These are phyloP conservation scores for Pascua sp. DNA, from an alignment of 1,284 basidiomycete species.

Conservation along the genomic window DNA sequence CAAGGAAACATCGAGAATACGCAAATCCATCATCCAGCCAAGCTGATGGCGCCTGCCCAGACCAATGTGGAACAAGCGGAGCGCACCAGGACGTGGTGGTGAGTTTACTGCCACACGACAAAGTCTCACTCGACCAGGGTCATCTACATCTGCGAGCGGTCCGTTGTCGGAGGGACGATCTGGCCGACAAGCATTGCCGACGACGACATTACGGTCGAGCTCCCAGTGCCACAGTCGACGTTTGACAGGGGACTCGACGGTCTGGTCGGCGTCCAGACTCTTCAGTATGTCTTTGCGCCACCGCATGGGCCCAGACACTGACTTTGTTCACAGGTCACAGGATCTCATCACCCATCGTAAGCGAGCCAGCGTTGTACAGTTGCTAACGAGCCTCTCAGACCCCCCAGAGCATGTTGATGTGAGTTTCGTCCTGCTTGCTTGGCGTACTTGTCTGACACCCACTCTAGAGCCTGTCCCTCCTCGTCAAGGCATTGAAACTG, in stretches of 20 bases:
- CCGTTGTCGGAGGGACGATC: constrained; percentile 1
- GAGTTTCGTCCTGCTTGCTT: too few relatives aligned
- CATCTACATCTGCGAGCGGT: constrained; percentile 29
- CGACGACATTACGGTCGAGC: constrained; percentile 40
- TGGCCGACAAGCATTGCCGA: constrained; percentile 20
- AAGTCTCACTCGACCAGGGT: constrained; percentile 19
- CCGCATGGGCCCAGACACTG: background rate
- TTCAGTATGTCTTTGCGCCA: constrained; percentile 20
- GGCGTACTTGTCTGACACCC: too few relatives aligned
- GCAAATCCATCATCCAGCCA: background rate
- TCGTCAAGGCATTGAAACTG: constrained; percentile 59
- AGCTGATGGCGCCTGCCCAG: constrained; percentile 17
- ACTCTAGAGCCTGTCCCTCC: constrained; percentile 53
- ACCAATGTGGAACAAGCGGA: constrained; percentile 33
- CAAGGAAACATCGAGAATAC: background rate
- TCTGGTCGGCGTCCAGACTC: constrained; percentile 30
- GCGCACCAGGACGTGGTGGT: constrained; percentile 42
- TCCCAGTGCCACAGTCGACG: constrained; percentile 32
- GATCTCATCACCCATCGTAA: too few relatives aligned
- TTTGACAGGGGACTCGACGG: constrained; percentile 23
- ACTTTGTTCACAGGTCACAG: too few relatives aligned
- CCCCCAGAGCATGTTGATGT: constrained; percentile 33
- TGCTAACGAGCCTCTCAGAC: constrained; percentile 1
- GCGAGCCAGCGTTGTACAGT: too few relatives aligned
- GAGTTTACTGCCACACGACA: constrained; percentile 2